Base-by-base conservation (phyloP, 306 rosid genomes). In the Corylus avellana region DNA sequence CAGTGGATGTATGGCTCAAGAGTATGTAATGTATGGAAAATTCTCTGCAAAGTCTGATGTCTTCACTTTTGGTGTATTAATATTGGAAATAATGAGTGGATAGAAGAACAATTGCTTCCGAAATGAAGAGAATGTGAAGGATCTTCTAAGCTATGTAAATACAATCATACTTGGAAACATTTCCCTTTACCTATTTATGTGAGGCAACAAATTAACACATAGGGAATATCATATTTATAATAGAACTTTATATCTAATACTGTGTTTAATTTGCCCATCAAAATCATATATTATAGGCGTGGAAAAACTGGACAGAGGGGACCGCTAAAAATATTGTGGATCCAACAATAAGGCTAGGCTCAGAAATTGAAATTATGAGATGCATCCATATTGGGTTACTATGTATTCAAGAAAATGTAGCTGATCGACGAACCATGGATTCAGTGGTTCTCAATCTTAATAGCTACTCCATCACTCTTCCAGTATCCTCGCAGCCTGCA, bases 301-400 rank as follows among this genome's bases (percentile, higher is more conserved):
- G 90, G 89, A 74, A 53, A 59, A 73, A 63, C 2, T 86, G 83
- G 83, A 66, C n/a, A 18, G 54, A 70, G n/a, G n/a, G n/a, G n/a
- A 62, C 77, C 20, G 16, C 53, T 14, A 4, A 9, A 11, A 78
- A 44, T 61, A 44, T 77, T 1, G 49, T 77, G n/a, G 82, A 80
- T 62, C 67, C 77, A 3, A 6, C 22, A 8, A 10, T 81, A 6
- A 22, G 51, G 1, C 13, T 1, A 0, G 44, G 72, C 20, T 72
- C 82, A 3, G 54, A 42, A 25, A 18, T 4, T 42, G 81, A 69
- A 64, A 37, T 64, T 13, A 64, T 64, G 70, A 88, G 89, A 85
- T n/a, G 91, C 79, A 84, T 91, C 56, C 94, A 89, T 59, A 76
- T 91, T 17, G 97, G 92, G 1, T 72, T 91, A 25, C 79, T 90